phyloP scores from a whole-genome alignment of 805 yeast genomes.

The Yamadazyma kitorensis region DNA sequence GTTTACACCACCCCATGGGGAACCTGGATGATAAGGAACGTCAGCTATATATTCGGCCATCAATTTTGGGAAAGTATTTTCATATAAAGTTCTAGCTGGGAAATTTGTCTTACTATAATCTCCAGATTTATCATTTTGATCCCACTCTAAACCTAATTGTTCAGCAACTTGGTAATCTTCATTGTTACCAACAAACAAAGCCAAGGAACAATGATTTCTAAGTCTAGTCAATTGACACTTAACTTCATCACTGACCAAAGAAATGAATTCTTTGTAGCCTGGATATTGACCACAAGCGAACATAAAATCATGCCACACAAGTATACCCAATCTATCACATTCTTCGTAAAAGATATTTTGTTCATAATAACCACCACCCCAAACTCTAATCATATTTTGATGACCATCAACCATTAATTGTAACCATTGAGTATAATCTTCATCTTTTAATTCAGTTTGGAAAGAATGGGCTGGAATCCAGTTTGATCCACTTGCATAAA shows the following conservation, averaged over 20 bases:
- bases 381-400: constrained; percentile 45
- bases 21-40: constrained; percentile 45
- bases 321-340: constrained; percentile 42
- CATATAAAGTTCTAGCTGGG: constrained; percentile 46
- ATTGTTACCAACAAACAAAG: constrained; percentile 44
- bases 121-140: constrained; percentile 20
- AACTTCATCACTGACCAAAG: constrained; percentile 35
- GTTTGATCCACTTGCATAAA: constrained; percentile 40
- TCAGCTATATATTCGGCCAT: constrained; percentile 20
- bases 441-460: constrained; percentile 25
- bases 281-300: constrained; percentile 59
- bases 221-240: constrained; percentile 38
- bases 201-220: constrained; percentile 39
- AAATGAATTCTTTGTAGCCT: constrained; percentile 33
- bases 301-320: constrained; percentile 59
- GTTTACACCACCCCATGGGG: constrained; percentile 45
- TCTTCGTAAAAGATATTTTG: constrained; percentile 38
- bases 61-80: constrained; percentile 33
- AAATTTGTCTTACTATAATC: constrained; percentile 32
- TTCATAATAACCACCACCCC: constrained; percentile 53
- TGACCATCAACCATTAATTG: constrained; percentile 33
- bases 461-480: constrained; percentile 51
- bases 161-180: constrained; percentile 49
- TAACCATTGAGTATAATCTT: constrained; percentile 39
- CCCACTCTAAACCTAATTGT: constrained; percentile 26